Percentiles rank a stretch among this genome's conserved stretches.
Conservation (phyloP, 306 rosid species). For the Inga leiocalycina region DNA sequence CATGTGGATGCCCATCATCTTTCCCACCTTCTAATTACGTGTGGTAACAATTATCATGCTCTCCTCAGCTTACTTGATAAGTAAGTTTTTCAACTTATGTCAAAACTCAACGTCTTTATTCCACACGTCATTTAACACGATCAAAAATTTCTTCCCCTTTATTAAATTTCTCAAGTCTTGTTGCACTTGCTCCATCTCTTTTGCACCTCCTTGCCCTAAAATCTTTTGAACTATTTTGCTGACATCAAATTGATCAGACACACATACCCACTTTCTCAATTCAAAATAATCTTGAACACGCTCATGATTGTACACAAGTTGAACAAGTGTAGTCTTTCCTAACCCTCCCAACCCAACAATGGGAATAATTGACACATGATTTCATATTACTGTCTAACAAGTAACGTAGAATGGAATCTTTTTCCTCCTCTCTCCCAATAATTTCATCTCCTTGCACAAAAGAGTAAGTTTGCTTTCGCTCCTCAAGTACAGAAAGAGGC, state of each 20-base stretch:
- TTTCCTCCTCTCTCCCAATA: conserved; percentile 41
- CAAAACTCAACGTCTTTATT: conserved; percentile 30
- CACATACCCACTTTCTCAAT: conserved; percentile 45
- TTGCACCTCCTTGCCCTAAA: neutral
- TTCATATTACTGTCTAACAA: neutral
- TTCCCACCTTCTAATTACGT: conserved; percentile 32
- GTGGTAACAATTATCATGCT: conserved; percentile 47
- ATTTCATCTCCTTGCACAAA: conserved; percentile 34
- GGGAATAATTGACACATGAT: conserved; percentile 33
- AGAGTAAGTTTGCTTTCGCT: conserved; percentile 36
- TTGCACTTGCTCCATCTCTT: conserved; percentile 29
- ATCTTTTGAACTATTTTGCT: conserved; percentile 33
- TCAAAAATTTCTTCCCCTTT: conserved; percentile 31
- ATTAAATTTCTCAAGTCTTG: conserved; percentile 23
- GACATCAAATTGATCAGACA: conserved; percentile 46
- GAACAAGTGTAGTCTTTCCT: conserved; percentile 54
- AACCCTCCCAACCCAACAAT: conserved; percentile 52
- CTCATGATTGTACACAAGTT: conserved; percentile 31
- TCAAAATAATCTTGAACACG: conserved; percentile 25
- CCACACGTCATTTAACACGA: conserved; percentile 53
- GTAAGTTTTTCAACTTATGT: conserved; percentile 25
- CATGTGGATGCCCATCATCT: neutral
- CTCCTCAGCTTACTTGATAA: conserved; percentile 35
- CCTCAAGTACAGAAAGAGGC: neutral
- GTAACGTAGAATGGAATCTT: neutral